These are phyloP conservation scores for Neurospora sublineolata DNA, from an alignment of 495 filamentous ascomycete species.

Conservation along the genomic window DNA sequence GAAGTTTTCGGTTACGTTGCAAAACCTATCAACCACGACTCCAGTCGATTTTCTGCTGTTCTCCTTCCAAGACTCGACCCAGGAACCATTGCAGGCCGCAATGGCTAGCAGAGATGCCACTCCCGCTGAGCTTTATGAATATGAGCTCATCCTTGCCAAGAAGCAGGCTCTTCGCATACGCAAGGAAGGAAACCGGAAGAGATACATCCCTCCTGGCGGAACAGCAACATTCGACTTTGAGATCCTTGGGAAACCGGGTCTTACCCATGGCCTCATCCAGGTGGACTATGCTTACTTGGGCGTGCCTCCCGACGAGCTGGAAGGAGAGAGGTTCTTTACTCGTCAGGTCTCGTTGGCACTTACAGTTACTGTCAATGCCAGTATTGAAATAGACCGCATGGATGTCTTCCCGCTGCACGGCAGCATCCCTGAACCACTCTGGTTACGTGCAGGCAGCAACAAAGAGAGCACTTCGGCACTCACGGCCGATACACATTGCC, in stretches of 20 bases:
- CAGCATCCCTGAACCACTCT: constrained; percentile 36
- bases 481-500: constrained; percentile 53
- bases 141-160: constrained; percentile 62
- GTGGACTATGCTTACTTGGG: constrained; percentile 74
- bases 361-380: constrained; percentile 83
- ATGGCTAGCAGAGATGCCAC: constrained; percentile 64
- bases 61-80: constrained; percentile 82
- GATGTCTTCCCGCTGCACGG: constrained; percentile 64
- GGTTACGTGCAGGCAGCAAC: constrained; percentile 20
- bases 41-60: constrained; percentile 76
- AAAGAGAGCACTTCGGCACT: constrained; percentile 14
- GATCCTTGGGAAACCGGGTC: constrained; percentile 70
- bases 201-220: constrained; percentile 55
- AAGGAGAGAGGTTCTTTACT: constrained; percentile 64
- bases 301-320: constrained; percentile 47
- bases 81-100: constrained; percentile 60
- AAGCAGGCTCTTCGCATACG: constrained; percentile 62
- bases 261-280: constrained; percentile 71
- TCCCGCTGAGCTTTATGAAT: constrained; percentile 69
- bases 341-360: constrained; percentile 71
- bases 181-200: constrained; percentile 37
- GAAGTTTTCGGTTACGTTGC: constrained; percentile 65
- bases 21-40: constrained; percentile 59
- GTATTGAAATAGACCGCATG: constrained; percentile 64
- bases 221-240: constrained; percentile 70